phyloP scores from a whole-genome alignment of 306 rosid species.

The Fragaria nilgerrensis region DNA sequence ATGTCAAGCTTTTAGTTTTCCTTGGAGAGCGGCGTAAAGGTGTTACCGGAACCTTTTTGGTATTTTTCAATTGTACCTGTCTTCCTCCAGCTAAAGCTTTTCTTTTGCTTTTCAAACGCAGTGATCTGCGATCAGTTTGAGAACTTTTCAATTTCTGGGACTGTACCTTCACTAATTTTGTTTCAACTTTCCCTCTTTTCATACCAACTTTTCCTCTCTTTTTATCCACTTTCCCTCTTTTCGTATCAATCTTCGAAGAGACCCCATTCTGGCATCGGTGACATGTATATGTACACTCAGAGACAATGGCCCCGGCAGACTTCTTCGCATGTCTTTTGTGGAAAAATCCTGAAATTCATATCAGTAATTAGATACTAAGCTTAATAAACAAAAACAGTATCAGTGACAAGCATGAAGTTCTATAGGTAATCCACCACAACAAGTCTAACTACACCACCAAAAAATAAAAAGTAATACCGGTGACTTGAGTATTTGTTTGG shows the following conservation, averaged over 20 bases:
- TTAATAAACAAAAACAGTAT: constrained; percentile 12
- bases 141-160: constrained; percentile 38
- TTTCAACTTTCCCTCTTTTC: constrained; percentile 38
- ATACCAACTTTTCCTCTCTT: constrained; percentile 43
- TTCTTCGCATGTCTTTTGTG: constrained; percentile 86
- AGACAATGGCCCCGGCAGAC: constrained; percentile 47
- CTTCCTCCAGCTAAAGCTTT: constrained; percentile 48
- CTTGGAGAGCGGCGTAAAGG: constrained; percentile 93
- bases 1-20: constrained; percentile 58
- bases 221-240: constrained; percentile 41
- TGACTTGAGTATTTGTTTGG: background rate
- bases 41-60: constrained; percentile 45
- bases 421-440: background rate
- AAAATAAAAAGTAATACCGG: background rate
- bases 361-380: constrained; percentile 26
- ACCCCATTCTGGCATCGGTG: constrained; percentile 60
- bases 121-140: constrained; percentile 43
- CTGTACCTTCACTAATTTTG: constrained; percentile 45
- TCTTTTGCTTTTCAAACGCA: constrained; percentile 48
- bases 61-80: constrained; percentile 41
- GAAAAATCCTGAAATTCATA: constrained; percentile 60
- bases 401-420: constrained; percentile 2
- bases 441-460: background rate
- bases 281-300: constrained; percentile 59
- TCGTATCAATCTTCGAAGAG: constrained; percentile 38